Evolutionary conservation across 2,329 filamentous ascomycete genomes (phyloP).

Genomic region (Aureobasidium sp.): DNA sequence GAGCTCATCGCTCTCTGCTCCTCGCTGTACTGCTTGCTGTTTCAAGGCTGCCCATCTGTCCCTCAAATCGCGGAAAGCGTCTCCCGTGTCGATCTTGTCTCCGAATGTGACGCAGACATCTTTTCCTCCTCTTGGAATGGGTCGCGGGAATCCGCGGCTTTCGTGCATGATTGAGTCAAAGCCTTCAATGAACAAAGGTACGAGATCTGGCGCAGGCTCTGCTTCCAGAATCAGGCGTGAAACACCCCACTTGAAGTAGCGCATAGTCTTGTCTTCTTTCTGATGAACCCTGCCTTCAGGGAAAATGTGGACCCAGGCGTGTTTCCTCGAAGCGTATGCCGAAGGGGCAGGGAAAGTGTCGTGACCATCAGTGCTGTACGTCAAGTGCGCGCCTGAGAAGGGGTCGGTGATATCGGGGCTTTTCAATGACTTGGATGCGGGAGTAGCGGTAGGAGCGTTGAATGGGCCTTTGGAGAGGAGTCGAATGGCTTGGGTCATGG

Average conservation of each 20-base stretch:
- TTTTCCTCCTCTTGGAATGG: slow-evolving; percentile 68
- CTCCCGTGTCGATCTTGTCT: slow-evolving; percentile 65
- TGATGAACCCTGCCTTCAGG: slow-evolving; percentile 95
- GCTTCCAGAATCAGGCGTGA: slow-evolving; percentile 85
- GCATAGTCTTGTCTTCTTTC: slow-evolving; percentile 67
- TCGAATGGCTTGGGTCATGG: slow-evolving; percentile 76
- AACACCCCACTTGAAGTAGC: slow-evolving; percentile 98
- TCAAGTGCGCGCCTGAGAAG: slow-evolving; percentile 47
- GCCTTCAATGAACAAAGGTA: slow-evolving; percentile 93
- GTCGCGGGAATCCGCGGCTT: slow-evolving; percentile 68
- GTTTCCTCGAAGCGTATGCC: slow-evolving; percentile 59
- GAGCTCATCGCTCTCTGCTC: slow-evolving; percentile 27
- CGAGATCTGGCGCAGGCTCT: slow-evolving; percentile 76
- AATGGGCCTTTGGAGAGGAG: slow-evolving; percentile 56
- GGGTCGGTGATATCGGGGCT: slow-evolving; percentile 41
- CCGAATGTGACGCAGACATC: slow-evolving; percentile 71
- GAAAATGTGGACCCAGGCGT: slow-evolving; percentile 91
- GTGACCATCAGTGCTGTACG: slow-evolving; percentile 58
- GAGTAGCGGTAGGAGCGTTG: slow-evolving; percentile 5
- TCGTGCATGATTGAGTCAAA: slow-evolving; percentile 86
- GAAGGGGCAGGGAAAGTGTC: slow-evolving; percentile 67
- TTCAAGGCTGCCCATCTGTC: slow-evolving; percentile 63
- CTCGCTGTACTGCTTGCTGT: slow-evolving; percentile 44
- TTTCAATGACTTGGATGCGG: background rate
- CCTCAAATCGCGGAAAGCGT: slow-evolving; percentile 70